Conservation (phyloP, 2,329 filamentous ascomycete genomes). For the Fusarium sp. region DNA sequence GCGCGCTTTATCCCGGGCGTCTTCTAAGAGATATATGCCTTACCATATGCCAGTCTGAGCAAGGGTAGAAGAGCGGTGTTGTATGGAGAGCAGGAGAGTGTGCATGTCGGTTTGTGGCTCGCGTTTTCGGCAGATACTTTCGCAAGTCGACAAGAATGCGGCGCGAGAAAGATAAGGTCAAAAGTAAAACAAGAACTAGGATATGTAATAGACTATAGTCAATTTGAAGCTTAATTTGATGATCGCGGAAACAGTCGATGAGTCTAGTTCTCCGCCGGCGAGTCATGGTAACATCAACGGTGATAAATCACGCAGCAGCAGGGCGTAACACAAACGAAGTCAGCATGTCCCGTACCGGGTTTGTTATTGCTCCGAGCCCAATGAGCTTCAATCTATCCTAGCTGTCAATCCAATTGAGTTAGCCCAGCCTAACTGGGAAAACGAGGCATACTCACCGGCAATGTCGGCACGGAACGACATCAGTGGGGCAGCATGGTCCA, state of each 20-base stretch:
- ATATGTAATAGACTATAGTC: too few relatives aligned
- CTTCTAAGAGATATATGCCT: background rate
- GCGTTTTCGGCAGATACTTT: too few relatives aligned
- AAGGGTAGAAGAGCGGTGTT: background rate
- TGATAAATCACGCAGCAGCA: background rate
- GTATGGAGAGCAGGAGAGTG: background rate
- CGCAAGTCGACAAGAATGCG: too few relatives aligned
- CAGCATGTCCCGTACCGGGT: background rate
- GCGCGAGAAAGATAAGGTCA: too few relatives aligned
- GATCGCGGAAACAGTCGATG: accelerated
- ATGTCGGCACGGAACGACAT: background rate
- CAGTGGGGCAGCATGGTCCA: background rate
- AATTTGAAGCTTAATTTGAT: too few relatives aligned
- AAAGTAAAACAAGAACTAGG: accelerated
- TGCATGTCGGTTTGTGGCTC: background rate
- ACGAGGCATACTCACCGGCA: background rate
- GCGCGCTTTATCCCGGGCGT: background rate
- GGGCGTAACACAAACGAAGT: background rate
- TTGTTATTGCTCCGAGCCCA: background rate
- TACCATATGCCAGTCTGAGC: accelerated
- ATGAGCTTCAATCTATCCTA: background rate
- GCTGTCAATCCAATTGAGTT: background rate
- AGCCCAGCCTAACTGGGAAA: background rate
- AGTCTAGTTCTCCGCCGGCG: accelerated
- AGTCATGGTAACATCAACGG: background rate